These are phyloP conservation scores for Lipomyces orientalis DNA, from an alignment of 805 yeast genomes.

Conservation along the genomic window DNA sequence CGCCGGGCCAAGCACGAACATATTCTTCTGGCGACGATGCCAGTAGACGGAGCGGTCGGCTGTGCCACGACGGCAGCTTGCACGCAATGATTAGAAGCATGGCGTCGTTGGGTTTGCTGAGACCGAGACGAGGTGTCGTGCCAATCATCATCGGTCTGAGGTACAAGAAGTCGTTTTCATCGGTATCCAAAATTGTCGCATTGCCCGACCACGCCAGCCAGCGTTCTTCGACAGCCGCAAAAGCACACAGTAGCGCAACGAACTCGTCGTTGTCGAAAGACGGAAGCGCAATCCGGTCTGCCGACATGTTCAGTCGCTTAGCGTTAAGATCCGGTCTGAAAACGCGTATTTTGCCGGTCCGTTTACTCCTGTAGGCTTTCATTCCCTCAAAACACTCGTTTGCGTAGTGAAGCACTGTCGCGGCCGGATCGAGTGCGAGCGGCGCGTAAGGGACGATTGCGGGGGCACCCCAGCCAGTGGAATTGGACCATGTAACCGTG, in stretches of 20 bases:
- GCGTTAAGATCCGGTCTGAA: slow-evolving; percentile 58
- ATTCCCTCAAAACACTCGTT: slow-evolving; percentile 94
- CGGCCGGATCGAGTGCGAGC: slow-evolving; percentile 77
- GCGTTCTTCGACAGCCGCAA: slow-evolving; percentile 51
- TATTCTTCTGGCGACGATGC: slow-evolving; percentile 54
- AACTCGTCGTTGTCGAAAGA: slow-evolving; percentile 55
- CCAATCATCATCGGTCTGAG: slow-evolving; percentile 60
- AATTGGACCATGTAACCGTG: slow-evolving; percentile 76
- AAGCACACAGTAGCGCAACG: slow-evolving; percentile 51
- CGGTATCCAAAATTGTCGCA: slow-evolving; percentile 44
- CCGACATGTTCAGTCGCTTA: slow-evolving; percentile 57
- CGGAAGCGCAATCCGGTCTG: slow-evolving; percentile 56
- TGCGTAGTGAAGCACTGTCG: slow-evolving; percentile 91
- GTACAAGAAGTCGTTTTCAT: slow-evolving; percentile 49
- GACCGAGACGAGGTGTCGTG: slow-evolving; percentile 56
- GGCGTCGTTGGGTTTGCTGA: slow-evolving; percentile 53
- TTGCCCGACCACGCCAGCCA: slow-evolving; percentile 50
- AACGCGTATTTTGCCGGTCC: slow-evolving; percentile 33
- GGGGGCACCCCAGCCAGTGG: slow-evolving; percentile 84
- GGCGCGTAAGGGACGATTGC: slow-evolving; percentile 82
- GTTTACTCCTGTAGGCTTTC: slow-evolving; percentile 69
- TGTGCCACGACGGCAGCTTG: slow-evolving; percentile 53
- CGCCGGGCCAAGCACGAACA: slow-evolving; percentile 65
- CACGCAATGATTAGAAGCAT: slow-evolving; percentile 53
- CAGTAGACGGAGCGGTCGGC: slow-evolving; percentile 57